Base-by-base conservation (phyloP, 306 rosid genomes). In the Abrus precatorius region DNA sequence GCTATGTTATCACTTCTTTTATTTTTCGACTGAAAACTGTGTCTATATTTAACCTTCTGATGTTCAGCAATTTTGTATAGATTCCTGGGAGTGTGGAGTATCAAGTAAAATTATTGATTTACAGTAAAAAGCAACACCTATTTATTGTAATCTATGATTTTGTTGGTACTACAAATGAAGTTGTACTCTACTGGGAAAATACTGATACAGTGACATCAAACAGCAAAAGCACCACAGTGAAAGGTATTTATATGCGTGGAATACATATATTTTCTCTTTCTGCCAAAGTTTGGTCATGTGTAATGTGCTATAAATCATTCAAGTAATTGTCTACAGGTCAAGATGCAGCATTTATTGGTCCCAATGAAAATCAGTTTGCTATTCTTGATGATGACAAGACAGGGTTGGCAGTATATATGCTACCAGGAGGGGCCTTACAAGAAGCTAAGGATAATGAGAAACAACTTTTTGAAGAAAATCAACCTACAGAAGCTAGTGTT, bases 331-430 rank as follows among this genome's bases (percentile, higher is more conserved):
- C 83, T 74, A 68, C 73, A 96, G 99, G 99, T 79, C 88, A 83
- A 79, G 99, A 93, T 86, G 98, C 92, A 64, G 98, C 99, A 84
- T 93, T 96, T 84, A 83, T 96, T 86, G 99, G 99, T 53, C 92
- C 93, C 86, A 92, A 85, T 43, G 98, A 96, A 80, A 93, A 89
- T 78, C 99, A 96, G 85, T 96, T 92, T 90, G 97, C 96, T 44
- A 84, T 93, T 80, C 98, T 96, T 29, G 99, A 96, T 66, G 99
- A 92, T 30, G 99, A 96, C 86, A 89, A 89, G 93, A 93, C 94
- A 71, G 99, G 93, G 75, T 78, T 96, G 83, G 90, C 92, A 55
- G 79, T 96, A 74, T 91, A 88, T 87, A 85, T 82, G 47, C 84
- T 96, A 38, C 93, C 96, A n/a, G 98, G 94, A 87, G 93, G 89